phyloP scores from a whole-genome alignment of 768 basidiomycete genomes.

The Austroboletus eburneus region DNA sequence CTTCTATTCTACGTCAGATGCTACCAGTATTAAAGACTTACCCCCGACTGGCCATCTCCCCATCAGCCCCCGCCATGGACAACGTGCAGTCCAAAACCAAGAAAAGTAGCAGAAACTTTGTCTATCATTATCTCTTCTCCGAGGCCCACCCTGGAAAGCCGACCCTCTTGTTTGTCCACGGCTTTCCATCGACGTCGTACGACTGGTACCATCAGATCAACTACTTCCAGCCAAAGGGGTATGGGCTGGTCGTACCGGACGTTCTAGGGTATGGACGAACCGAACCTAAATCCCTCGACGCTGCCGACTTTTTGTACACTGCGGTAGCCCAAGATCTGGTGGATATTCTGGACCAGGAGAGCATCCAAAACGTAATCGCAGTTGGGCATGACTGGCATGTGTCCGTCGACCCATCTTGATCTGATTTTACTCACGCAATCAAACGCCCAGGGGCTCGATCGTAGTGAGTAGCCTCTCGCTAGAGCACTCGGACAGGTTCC shows the following conservation, averaged over 20 bases:
- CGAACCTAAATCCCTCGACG: constrained; percentile 35
- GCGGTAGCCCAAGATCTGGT: constrained; percentile 31
- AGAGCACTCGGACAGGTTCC: constrained; percentile 37
- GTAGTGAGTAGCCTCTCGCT: constrained; percentile 34
- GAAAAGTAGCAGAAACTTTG: constrained; percentile 31
- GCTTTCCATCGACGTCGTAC: constrained; percentile 40
- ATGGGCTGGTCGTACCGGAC: constrained; percentile 44
- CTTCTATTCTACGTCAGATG: no score
- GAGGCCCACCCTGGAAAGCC: constrained; percentile 25
- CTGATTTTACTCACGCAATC: constrained; percentile 1
- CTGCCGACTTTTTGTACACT: constrained; percentile 24
- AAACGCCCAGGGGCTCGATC: constrained; percentile 34
- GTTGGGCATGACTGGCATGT: constrained; percentile 41
- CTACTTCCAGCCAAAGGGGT: constrained; percentile 37
- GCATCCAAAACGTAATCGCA: constrained; percentile 28
- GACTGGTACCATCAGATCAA: constrained; percentile 42
- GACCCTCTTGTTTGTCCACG: constrained; percentile 42
- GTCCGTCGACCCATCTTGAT: background rate
- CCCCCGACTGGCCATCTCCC: no score
- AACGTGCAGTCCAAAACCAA: constrained; percentile 30
- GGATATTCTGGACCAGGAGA: constrained; percentile 38
- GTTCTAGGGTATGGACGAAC: constrained; percentile 46
- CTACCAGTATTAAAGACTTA: no score
- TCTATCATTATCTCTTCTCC: constrained; percentile 35
- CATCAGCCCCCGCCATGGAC: constrained; percentile 26